Conservation (phyloP, 495 filamentous ascomycete species). For the Daldinia concentrica region DNA sequence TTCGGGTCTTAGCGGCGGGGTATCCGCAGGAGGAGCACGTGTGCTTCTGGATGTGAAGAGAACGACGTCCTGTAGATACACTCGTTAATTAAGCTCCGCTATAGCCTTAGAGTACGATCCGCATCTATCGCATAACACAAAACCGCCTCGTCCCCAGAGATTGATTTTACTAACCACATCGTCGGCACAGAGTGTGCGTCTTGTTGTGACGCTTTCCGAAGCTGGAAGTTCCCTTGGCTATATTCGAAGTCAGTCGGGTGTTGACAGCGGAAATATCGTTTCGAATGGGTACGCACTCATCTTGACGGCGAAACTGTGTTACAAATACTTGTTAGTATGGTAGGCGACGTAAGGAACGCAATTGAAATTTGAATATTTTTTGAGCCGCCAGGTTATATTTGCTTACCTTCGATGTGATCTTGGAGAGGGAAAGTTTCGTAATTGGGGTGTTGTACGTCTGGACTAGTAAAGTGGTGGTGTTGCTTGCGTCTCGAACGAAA, state of each 20-base stretch:
- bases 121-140: conserved; percentile 4
- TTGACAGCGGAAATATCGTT: conserved; percentile 11
- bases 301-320: conserved; percentile 45
- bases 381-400: neutral
- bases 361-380: neutral
- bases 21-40: conserved; percentile 98
- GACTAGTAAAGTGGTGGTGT: conserved; percentile 7
- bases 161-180: conserved; percentile 80
- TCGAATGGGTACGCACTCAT: conserved; percentile 46
- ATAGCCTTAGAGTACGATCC: neutral
- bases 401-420: conserved; percentile 43
- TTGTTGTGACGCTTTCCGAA: conserved; percentile 99
- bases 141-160: conserved; percentile 8
- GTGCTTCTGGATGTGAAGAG: conserved; percentile 99
- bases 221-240: conserved; percentile 91
- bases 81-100: conserved; percentile 38
- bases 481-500: conserved; percentile 21
- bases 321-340: conserved; percentile 30
- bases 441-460: conserved; percentile 10
- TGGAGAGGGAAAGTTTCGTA: conserved; percentile 40
- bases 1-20: conserved; percentile 93
- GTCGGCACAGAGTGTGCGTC: conserved; percentile 98
- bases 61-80: conserved; percentile 76
- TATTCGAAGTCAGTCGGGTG: conserved; percentile 48
- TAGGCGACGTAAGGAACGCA: neutral